Conservation (phyloP, 352 stramenopile species). For the Phytopythium montanum region DNA sequence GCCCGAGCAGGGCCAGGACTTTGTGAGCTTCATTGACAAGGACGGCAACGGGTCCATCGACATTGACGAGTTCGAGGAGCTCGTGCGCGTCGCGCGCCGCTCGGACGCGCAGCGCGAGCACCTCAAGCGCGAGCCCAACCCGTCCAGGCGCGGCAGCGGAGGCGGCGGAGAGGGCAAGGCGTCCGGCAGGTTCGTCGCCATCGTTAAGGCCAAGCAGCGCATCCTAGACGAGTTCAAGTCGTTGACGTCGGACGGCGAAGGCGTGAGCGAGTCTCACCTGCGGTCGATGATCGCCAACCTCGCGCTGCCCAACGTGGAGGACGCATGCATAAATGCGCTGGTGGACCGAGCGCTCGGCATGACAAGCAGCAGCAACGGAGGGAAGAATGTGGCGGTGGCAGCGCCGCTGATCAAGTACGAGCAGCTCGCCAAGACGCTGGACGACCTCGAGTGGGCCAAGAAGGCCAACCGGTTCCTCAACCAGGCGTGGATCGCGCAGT, state of each 20-base stretch:
- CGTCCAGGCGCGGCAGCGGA: constrained; percentile 22
- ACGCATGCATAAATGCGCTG: constrained; percentile 40
- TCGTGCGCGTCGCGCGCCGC: constrained; percentile 65
- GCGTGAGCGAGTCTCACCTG: constrained; percentile 36
- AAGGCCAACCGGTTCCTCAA: constrained; percentile 79
- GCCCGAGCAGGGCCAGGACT: constrained; percentile 53
- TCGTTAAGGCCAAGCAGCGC: constrained; percentile 42
- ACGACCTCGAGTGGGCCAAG: constrained; percentile 63
- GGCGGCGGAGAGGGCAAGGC: constrained; percentile 27
- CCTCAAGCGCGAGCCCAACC: constrained; percentile 57
- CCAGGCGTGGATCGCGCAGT: constrained; percentile 73
- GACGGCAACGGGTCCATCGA: constrained; percentile 83
- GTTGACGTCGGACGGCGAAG: constrained; percentile 31
- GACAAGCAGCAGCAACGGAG: neutral
- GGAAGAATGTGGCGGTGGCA: neutral
- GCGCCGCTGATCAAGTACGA: constrained; percentile 28
- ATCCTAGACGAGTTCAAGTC: constrained; percentile 69
- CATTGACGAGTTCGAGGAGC: constrained; percentile 82
- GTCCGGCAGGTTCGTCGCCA: constrained; percentile 23
- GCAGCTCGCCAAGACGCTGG: constrained; percentile 47
- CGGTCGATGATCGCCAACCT: constrained; percentile 40
- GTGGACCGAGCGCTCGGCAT: constrained; percentile 30
- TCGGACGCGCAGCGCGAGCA: constrained; percentile 74
- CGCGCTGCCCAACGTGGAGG: constrained; percentile 47
- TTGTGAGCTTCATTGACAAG: constrained; percentile 80